Base-by-base conservation (phyloP, 2,329 filamentous ascomycete genomes). In the Cadophora luteo-olivacea region DNA sequence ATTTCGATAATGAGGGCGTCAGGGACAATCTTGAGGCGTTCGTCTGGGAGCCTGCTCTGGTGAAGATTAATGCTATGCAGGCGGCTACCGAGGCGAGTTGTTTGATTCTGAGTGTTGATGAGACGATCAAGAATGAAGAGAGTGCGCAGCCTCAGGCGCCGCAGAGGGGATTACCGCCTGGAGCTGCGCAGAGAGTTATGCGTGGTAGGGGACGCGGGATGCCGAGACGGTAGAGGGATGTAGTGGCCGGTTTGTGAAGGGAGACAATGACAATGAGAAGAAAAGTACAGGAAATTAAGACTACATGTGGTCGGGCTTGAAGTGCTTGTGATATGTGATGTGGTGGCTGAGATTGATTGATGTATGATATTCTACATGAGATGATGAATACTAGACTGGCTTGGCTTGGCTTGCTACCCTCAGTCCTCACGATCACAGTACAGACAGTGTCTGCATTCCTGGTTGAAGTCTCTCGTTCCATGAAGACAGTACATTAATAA, bases 51-150 rank as follows among this genome's bases (percentile, higher is more conserved):
- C 96, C 96, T 6, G 92, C 92, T 60, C 84, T 98, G 72, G 92
- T 99, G 79, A 99, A 99, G 89, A 86, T 97, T 81, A 99, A 99
- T 81, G 96, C 96, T 74, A 91, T 99, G 73, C 94, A 97, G 84
- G 95, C 96, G 24, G 96, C 96, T 63, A 94, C 94, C 38, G 96
- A 99, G 83, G 96, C 96, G 25, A 92, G 92, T 75, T 99, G 96
- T 83, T 83, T 99, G 83, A 98, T 99, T 74, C 83, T 99, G 77
- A 92, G 93, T 75, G 96, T 99, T 67, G 96, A 99, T 79, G 96
- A 99, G 88, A 99, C 96, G 41, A 98, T 99, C 82, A 94, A 90
- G 82, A 99, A 99, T 82, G 93, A 99, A 84, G 94, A 98, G 84
- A 97, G 93, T 77, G 87, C 90, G 75, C 85, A 89, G 80, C 92